Evolutionary conservation across 805 yeast species (phyloP).

Genomic region (Lachancea cidri): DNA sequence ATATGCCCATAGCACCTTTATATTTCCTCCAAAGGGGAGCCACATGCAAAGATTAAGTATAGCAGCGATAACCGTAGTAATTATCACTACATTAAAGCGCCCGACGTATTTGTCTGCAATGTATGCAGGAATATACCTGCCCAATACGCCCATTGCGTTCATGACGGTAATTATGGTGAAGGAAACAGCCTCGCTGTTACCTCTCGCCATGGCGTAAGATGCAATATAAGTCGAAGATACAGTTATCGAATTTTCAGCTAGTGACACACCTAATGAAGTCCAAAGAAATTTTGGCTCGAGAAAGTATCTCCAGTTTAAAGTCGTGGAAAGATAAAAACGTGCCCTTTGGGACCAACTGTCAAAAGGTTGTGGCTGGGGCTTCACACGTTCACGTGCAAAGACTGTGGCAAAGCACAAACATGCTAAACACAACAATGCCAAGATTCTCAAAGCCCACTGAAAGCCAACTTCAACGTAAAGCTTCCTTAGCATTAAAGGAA

Average conservation of each 20-base stretch:
- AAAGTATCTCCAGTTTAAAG: conserved; percentile 34
- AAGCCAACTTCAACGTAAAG: conserved; percentile 49
- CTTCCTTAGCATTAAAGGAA: conserved; percentile 48
- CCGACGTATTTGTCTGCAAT: conserved; percentile 44
- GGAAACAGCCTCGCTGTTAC: conserved; percentile 40
- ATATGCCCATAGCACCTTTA: conserved; percentile 40
- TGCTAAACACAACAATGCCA: conserved; percentile 43
- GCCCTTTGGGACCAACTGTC: too few species aligned
- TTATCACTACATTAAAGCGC: conserved; percentile 46
- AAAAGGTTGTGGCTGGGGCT: too few species aligned
- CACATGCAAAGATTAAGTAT: conserved; percentile 37
- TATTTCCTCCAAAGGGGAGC: conserved; percentile 38
- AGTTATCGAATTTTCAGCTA: conserved; percentile 44
- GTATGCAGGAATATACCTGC: conserved; percentile 42
- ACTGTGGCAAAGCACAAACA: conserved; percentile 35
- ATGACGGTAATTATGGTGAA: conserved; percentile 44
- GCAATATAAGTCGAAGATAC: conserved; percentile 47
- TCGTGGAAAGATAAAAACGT: conserved; percentile 29
- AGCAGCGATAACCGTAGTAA: conserved; percentile 35
- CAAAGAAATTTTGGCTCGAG: conserved; percentile 41
- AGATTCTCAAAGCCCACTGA: conserved; percentile 53
- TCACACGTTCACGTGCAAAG: conserved; percentile 41
- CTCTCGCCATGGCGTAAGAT: conserved; percentile 49
- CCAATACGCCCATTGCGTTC: conserved; percentile 43
- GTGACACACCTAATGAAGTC: conserved; percentile 40